These are phyloP conservation scores for Lachnellula willkommii DNA, from an alignment of 2,329 filamentous ascomycete species.

Conservation along the genomic window DNA sequence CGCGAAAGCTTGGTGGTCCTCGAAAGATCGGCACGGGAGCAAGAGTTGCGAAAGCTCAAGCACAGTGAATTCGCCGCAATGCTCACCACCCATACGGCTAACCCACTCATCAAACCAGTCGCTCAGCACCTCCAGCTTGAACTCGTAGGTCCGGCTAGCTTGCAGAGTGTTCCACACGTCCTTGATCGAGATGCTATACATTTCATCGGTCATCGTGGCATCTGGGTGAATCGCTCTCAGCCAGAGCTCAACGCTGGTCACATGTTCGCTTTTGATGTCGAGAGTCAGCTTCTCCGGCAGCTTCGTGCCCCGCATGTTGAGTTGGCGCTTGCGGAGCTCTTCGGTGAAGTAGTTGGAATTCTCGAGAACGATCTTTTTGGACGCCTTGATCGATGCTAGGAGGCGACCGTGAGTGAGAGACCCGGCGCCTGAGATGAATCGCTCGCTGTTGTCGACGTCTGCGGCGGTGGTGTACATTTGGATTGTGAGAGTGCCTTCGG, in stretches of 20 bases:
- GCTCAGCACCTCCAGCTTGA: neutral
- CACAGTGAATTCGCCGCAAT: neutral
- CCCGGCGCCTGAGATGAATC: neutral
- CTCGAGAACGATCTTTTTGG: neutral
- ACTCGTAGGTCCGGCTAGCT: neutral
- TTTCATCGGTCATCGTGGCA: neutral
- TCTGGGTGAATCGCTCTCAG: neutral
- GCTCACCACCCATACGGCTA: neutral
- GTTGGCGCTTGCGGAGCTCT: too few species aligned
- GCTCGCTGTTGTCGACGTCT: neutral
- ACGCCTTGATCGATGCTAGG: neutral
- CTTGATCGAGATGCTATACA: neutral
- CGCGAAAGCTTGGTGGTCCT: neutral
- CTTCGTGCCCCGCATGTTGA: neutral
- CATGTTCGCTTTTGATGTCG: neutral
- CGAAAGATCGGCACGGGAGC: neutral
- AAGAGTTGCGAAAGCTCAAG: neutral
- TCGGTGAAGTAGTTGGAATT: neutral
- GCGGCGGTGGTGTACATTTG: neutral
- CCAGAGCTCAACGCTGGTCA: neutral
- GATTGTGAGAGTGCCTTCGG: neutral
- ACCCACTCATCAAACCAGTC: neutral
- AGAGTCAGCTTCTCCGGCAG: neutral
- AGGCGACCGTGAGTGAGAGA: neutral
- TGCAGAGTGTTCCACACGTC: neutral